A percentile compares a stretch with the other conserved stretches of the same genome.
phyloP scores from a whole-genome alignment of 2,329 filamentous ascomycete species.

The Microdochium nivale region DNA sequence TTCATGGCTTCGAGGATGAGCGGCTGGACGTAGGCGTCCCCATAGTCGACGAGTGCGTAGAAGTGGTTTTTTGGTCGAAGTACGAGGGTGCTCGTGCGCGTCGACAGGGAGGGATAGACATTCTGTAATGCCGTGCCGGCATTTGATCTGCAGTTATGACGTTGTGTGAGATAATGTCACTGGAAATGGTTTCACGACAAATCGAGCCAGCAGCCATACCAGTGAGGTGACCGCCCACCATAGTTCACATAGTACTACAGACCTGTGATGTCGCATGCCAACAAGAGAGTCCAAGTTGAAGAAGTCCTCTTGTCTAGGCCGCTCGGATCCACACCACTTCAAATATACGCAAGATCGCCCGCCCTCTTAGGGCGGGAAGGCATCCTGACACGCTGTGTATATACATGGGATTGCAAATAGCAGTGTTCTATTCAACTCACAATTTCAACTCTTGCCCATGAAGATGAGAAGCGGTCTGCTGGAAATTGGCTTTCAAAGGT shows the following conservation, averaged over 20 bases:
- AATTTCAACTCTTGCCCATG: slow-evolving; percentile 68
- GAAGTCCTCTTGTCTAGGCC: no score
- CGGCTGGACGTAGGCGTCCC: slow-evolving; percentile 82
- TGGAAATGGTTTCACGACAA: neutral
- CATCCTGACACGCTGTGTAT: no score
- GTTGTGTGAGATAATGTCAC: neutral
- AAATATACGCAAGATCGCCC: no score
- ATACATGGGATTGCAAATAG: no score
- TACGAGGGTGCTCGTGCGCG: slow-evolving; percentile 3
- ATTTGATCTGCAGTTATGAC: neutral
- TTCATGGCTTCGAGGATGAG: slow-evolving; percentile 69
- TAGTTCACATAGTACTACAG: no score
- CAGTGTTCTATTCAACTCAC: slow-evolving; percentile 48
- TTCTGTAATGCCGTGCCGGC: neutral
- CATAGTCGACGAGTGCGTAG: slow-evolving; percentile 73
- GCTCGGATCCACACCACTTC: no score
- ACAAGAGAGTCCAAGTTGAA: no score
- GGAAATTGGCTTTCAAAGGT: slow-evolving; percentile 86
- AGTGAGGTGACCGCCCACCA: neutral
- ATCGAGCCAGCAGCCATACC: neutral
- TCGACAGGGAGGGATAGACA: neutral
- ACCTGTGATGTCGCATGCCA: no score
- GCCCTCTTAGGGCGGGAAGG: no score
- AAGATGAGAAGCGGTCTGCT: slow-evolving; percentile 58
- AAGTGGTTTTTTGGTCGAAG: slow-evolving; percentile 30